These are phyloP conservation scores for Cicer bijugum DNA, from an alignment of 306 rosid species.

Conservation along the genomic window DNA sequence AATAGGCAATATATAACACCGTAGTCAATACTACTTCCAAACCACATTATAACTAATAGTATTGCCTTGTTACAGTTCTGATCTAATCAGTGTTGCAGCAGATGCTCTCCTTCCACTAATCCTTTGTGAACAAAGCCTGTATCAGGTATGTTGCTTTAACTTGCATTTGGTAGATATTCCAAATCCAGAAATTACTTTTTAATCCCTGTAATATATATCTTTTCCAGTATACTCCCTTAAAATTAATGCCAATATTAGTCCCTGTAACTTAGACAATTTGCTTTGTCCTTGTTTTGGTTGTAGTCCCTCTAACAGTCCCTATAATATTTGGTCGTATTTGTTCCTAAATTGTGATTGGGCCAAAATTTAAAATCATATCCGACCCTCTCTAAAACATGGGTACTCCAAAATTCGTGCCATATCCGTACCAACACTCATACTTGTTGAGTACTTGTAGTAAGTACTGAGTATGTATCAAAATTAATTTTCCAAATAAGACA, in stretches of 20 bases:
- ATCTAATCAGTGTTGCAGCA: slow-evolving; percentile 89
- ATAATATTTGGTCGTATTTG: background rate
- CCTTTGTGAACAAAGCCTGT: slow-evolving; percentile 86
- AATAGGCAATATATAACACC: slow-evolving; percentile 17
- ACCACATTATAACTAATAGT: slow-evolving; percentile 22
- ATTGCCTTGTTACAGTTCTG: slow-evolving; percentile 63
- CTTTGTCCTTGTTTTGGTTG: too few species aligned
- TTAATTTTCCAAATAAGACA: too few species aligned
- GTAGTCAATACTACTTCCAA: slow-evolving; percentile 7
- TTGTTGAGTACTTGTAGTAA: too few species aligned
- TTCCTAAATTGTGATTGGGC: background rate
- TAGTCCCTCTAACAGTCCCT: too few species aligned
- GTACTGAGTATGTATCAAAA: too few species aligned
- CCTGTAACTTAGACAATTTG: too few species aligned
- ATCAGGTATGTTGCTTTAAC: slow-evolving; percentile 61
- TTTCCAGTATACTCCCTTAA: too few species aligned
- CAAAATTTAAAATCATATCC: background rate
- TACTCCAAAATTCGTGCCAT: too few species aligned
- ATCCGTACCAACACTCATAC: too few species aligned
- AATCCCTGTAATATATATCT: background rate
- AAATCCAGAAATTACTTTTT: background rate
- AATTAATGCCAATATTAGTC: too few species aligned
- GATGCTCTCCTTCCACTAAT: slow-evolving; percentile 91
- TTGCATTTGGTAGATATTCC: slow-evolving; percentile 31
- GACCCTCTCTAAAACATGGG: background rate